phyloP scores from a whole-genome alignment of 129 eudicot species.

The Tagetes patula region DNA sequence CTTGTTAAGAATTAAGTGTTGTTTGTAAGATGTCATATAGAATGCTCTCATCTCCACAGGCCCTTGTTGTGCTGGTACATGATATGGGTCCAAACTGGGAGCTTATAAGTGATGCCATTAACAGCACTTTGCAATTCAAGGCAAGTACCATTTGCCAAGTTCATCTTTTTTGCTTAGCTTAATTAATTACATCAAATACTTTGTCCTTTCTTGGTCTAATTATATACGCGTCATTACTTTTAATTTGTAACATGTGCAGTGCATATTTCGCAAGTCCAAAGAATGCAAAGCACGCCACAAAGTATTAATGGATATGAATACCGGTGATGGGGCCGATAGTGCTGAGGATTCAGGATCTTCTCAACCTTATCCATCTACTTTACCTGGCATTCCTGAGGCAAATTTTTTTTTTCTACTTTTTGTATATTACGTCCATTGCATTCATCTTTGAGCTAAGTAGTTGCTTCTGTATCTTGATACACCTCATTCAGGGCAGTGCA shows the following conservation, averaged over 20 bases:
- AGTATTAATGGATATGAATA: constrained; percentile 60
- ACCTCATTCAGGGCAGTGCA: constrained; percentile 76
- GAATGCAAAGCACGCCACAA: constrained; percentile 85
- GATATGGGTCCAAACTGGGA: constrained; percentile 98
- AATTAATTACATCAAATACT: background rate
- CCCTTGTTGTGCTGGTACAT: constrained; percentile 90
- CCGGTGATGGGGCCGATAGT: constrained; percentile 80
- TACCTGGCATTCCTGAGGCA: constrained; percentile 94
- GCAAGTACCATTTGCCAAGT: constrained; percentile 25
- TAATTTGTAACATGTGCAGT: constrained; percentile 37
- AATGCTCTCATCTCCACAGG: constrained; percentile 42
- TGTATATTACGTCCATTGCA: background rate
- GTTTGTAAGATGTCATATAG: constrained; percentile 23
- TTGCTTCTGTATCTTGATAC: constrained; percentile 23
- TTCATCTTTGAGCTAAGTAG: constrained; percentile 9
- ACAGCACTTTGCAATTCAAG: constrained; percentile 79
- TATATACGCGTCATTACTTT: background rate
- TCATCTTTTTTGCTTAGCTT: background rate
- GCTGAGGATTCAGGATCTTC: constrained; percentile 85
- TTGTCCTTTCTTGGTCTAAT: constrained; percentile 1
- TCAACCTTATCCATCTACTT: constrained; percentile 79
- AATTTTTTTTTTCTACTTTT: background rate
- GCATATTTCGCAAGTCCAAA: constrained; percentile 61
- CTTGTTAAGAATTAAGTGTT: constrained; percentile 4
- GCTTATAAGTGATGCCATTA: constrained; percentile 85